Base-by-base conservation (phyloP, 2,329 filamentous ascomycete species). In the Blumeria hordei region DNA sequence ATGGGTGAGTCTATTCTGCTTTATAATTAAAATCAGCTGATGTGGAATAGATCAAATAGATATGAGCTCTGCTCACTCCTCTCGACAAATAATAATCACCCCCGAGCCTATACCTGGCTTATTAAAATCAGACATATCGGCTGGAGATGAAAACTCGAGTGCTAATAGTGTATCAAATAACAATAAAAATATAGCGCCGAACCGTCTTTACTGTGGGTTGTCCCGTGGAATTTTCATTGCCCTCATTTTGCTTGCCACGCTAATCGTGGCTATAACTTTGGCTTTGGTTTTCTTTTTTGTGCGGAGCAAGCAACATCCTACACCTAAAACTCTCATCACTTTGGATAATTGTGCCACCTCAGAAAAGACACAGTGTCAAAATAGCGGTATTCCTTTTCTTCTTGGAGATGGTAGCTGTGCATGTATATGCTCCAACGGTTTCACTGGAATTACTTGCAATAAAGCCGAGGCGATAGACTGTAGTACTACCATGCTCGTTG, bases 351-450 rank as follows among this genome's bases (percentile, higher is more conserved):
- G 87, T 65, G 72, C 77, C 59, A 68, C 71, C 41, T 73, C 74
- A 34, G 69, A 83, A 12, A 73, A 72, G 0, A 95, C 90, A 64
- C 69, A 76, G 54, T 65, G 64, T 54, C 60, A 64, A 36, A 94
- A 96, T 59, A 87, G 86, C 9, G 90, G 90, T 33, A 80, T 81
- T 16, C 88, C 81, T 55, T 76, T 90, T 14, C 68, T 87, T 18
- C 77, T 75, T 14, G 72, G 77, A 56, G 75, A 77, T 3, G 32
- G 18, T 32, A 70, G 75, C 18, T 96, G 90, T 68, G 82, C 81
- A 11, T 98, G 90, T 65, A 78, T 95, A 45, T 98, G 90, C 67
- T 79, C 82, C 21, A 88, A 92, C 62, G 87, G 88, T 1, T 96
- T 90, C 65, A 88, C 84, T 0, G 81, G 81, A 21, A 68, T 69